Conservation (phyloP, 371 early-diverging fungal species). For the Mortierella sp. region DNA sequence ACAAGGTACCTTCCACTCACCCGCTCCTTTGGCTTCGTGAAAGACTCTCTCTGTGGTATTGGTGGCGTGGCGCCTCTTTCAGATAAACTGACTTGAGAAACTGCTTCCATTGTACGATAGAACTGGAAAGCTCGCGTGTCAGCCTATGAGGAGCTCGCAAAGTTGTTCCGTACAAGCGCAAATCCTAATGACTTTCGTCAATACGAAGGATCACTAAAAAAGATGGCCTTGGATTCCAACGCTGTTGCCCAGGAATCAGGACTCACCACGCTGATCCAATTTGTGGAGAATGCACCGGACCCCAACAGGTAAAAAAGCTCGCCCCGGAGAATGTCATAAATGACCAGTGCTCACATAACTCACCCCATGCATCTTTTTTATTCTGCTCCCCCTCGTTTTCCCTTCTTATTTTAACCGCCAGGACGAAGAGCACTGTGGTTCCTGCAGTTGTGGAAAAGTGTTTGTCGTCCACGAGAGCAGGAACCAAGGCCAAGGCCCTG, state of each 20-base stretch:
- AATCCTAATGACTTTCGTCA: constrained; percentile 74
- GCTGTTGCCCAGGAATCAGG: constrained; percentile 93
- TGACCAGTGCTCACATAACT: not conserved
- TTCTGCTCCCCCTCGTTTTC: not conserved
- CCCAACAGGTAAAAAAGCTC: constrained; percentile 65
- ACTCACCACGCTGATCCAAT: constrained; percentile 77
- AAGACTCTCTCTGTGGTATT: no score
- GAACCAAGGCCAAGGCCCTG: constrained; percentile 79
- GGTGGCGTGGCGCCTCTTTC: no score
- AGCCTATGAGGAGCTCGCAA: constrained; percentile 87
- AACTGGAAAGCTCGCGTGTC: constrained; percentile 93
- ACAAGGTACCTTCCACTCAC: constrained; percentile 66
- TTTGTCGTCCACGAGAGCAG: constrained; percentile 83
- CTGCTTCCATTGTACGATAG: constrained; percentile 56
- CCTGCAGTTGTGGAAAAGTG: constrained; percentile 90
- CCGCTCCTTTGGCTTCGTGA: no score
- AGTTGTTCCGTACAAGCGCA: constrained; percentile 71
- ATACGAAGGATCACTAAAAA: constrained; percentile 77
- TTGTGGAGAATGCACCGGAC: constrained; percentile 84
- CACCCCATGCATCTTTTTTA: no score
- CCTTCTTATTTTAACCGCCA: constrained; percentile 32
- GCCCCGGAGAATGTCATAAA: no score
- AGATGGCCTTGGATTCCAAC: constrained; percentile 89
- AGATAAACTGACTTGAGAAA: not conserved
- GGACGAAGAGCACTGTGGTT: constrained; percentile 78